These are phyloP conservation scores for Phoma sp. DNA, from an alignment of 2,329 filamentous ascomycete species.

Conservation along the genomic window DNA sequence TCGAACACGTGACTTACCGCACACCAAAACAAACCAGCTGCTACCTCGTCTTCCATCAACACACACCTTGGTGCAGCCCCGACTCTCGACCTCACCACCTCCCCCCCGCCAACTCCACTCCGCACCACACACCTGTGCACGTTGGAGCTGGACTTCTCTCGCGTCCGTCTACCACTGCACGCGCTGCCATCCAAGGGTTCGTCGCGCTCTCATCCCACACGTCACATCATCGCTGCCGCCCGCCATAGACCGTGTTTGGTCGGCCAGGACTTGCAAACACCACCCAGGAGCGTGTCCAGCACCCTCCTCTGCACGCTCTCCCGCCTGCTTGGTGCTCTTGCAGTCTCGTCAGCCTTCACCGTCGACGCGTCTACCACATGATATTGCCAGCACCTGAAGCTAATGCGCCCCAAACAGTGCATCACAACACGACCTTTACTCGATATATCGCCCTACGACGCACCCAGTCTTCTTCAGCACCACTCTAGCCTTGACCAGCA, in stretches of 20 bases:
- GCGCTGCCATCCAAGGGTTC: slow-evolving; percentile 38
- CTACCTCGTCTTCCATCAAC: slow-evolving; percentile 42
- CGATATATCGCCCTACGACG: slow-evolving; percentile 35
- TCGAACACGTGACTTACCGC: slow-evolving; percentile 20
- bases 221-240: slow-evolving; percentile 43
- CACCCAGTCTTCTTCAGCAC: slow-evolving; percentile 29
- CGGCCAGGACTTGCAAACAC: slow-evolving; percentile 38
- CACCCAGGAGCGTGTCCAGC: slow-evolving; percentile 30
- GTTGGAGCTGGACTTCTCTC: slow-evolving; percentile 43
- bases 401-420: slow-evolving; percentile 41
- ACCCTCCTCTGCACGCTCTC: slow-evolving; percentile 25
- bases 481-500: slow-evolving; percentile 43
- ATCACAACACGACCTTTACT: slow-evolving; percentile 47
- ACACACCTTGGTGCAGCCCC: slow-evolving; percentile 44
- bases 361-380: slow-evolving; percentile 22
- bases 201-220: slow-evolving; percentile 35
- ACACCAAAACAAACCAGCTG: slow-evolving; percentile 47
- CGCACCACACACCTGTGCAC: slow-evolving; percentile 31
- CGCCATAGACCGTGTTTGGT: slow-evolving; percentile 40
- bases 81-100: slow-evolving; percentile 28
- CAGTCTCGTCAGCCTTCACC: slow-evolving; percentile 32
- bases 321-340: slow-evolving; percentile 29
- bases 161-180: slow-evolving; percentile 34
- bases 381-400: slow-evolving; percentile 25
- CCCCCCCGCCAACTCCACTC: slow-evolving; percentile 16